Conservation (phyloP, 2,329 filamentous ascomycete genomes). For the Xylariaceae sp. region DNA sequence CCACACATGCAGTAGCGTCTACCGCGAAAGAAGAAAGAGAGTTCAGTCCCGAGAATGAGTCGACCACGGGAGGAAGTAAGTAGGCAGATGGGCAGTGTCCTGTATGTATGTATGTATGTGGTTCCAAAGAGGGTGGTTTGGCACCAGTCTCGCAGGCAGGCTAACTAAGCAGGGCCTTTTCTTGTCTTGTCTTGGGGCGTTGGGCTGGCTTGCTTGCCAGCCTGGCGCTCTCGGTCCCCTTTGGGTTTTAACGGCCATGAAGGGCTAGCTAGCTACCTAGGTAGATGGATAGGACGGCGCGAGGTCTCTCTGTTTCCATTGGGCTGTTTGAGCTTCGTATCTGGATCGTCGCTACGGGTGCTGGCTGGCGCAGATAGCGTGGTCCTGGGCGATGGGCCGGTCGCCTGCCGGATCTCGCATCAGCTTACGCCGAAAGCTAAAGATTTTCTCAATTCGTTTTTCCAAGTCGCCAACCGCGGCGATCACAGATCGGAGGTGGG, state of each 20-base stretch:
- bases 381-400: background rate
- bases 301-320: background rate
- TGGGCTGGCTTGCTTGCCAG: background rate
- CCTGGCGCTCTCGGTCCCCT: background rate
- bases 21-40: background rate
- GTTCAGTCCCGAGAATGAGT: background rate
- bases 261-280: background rate
- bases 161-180: background rate
- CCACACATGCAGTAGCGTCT: background rate
- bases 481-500: background rate
- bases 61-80: too few species aligned
- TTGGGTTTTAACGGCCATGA: background rate
- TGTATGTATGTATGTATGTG: background rate
- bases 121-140: too few species aligned
- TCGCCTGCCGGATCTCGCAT: background rate
- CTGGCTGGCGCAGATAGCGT: background rate
- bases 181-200: background rate
- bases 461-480: background rate
- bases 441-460: background rate
- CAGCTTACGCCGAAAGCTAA: background rate
- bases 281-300: background rate
- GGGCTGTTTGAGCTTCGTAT: background rate
- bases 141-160: background rate
- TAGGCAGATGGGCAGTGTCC: background rate
- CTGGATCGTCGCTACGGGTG: background rate